Conservation (phyloP, 2,329 filamentous ascomycete genomes). For the Helotiales sp. region DNA sequence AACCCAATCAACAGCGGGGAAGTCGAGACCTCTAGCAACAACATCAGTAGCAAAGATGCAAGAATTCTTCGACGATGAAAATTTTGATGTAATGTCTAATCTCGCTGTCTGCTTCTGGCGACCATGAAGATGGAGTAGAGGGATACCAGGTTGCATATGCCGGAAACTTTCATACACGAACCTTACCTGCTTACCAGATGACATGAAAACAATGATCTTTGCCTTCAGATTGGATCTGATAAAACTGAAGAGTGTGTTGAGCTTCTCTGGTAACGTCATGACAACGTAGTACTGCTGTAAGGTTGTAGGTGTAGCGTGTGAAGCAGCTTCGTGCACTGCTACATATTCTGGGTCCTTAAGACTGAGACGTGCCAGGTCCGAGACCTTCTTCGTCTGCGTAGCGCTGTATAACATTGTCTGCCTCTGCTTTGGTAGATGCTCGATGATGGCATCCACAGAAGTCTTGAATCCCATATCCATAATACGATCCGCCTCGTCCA, state of each 20-base stretch:
- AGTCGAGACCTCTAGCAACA: constrained; percentile 90
- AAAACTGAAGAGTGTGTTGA: constrained; percentile 91
- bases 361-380: constrained; percentile 85
- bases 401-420: constrained; percentile 96
- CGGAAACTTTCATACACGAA: constrained; percentile 94
- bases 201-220: constrained; percentile 95
- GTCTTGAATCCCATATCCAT: constrained; percentile 96
- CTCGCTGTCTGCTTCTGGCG: constrained; percentile 90
- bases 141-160: constrained; percentile 90
- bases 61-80: constrained; percentile 75
- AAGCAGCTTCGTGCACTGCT: constrained; percentile 82
- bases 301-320: constrained; percentile 75
- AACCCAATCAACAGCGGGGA: constrained; percentile 96
- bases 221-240: constrained; percentile 86
- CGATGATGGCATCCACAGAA: constrained; percentile 87
- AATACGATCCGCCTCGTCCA: constrained; percentile 95
- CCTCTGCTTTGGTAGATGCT: constrained; percentile 80
- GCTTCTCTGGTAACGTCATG: constrained; percentile 81
- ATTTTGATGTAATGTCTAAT: constrained; percentile 82
- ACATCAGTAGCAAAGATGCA: constrained; percentile 97
- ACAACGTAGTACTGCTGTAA: constrained; percentile 91
- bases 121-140: constrained; percentile 88
- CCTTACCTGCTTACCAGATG: constrained; percentile 92
- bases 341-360: constrained; percentile 92
- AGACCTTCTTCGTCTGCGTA: constrained; percentile 92